phyloP scores from a whole-genome alignment of 2,329 filamentous ascomycete genomes.

The Chalara sp. region DNA sequence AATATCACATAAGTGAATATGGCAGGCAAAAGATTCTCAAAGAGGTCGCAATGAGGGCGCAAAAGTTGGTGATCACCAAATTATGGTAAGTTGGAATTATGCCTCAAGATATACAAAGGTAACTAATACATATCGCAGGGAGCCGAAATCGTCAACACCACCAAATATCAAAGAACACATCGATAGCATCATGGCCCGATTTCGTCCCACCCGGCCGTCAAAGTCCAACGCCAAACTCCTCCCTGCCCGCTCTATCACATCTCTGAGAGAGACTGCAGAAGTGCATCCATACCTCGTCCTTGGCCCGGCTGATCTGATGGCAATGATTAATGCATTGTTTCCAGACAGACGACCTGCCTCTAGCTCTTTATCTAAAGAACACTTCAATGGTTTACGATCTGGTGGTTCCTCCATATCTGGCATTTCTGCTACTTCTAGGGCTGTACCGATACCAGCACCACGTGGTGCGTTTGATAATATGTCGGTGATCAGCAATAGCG shows the following conservation, averaged over 20 bases:
- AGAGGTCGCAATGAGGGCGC: slow-evolving; percentile 73
- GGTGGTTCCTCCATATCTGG: slow-evolving; percentile 62
- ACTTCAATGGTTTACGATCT: slow-evolving; percentile 56
- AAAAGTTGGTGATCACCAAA: slow-evolving; percentile 73
- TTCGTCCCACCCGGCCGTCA: slow-evolving; percentile 37
- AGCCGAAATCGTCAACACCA: slow-evolving; percentile 56
- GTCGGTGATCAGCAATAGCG: slow-evolving; percentile 66
- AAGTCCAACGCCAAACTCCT: slow-evolving; percentile 51
- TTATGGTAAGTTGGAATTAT: slow-evolving; percentile 39
- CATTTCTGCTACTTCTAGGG: slow-evolving; percentile 62
- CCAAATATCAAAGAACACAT: slow-evolving; percentile 60
- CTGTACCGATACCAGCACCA: slow-evolving; percentile 54
- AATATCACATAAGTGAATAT: slow-evolving; percentile 89
- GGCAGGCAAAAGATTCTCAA: slow-evolving; percentile 75
- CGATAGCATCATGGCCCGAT: slow-evolving; percentile 62
- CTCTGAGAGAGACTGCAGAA: slow-evolving; percentile 67
- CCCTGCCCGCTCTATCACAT: slow-evolving; percentile 65
- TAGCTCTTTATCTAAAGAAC: slow-evolving; percentile 37
- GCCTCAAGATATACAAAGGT: neutral
- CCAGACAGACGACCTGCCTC: slow-evolving; percentile 65
- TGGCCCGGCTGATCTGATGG: slow-evolving; percentile 71
- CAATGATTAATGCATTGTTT: slow-evolving; percentile 76
- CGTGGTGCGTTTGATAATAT: slow-evolving; percentile 51
- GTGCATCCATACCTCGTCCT: slow-evolving; percentile 76
- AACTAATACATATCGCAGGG: slow-evolving; percentile 28